Evolutionary conservation across 2,329 filamentous ascomycete genomes (phyloP).

Genomic region (Mycocentrospora acerina): DNA sequence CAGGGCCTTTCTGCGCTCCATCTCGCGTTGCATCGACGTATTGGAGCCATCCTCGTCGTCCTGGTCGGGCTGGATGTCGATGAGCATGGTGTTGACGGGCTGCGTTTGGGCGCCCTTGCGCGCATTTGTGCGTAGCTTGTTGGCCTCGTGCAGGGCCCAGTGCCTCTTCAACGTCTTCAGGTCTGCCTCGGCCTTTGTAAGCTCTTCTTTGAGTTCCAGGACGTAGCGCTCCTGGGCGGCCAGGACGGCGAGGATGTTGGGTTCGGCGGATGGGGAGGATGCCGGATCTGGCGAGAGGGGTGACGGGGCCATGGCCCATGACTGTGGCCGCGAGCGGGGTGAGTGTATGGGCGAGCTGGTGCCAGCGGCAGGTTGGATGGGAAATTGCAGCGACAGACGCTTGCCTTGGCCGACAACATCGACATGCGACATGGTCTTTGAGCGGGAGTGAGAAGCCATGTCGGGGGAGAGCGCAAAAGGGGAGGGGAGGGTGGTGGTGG

Average conservation of each 20-base stretch:
- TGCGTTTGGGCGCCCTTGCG: constrained; percentile 58
- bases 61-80: constrained; percentile 28
- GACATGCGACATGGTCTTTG: constrained; percentile 36
- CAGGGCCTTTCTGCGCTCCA: constrained; percentile 72
- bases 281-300: constrained; percentile 29
- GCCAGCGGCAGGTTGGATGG: constrained; percentile 45
- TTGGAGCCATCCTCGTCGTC: constrained; percentile 48
- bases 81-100: constrained; percentile 49
- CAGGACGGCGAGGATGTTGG: constrained; percentile 77
- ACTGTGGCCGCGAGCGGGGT: constrained; percentile 41
- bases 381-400: constrained; percentile 52
- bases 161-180: constrained; percentile 77
- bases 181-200: constrained; percentile 78
- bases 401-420: constrained; percentile 43
- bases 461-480: constrained; percentile 13
- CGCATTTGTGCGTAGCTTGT: constrained; percentile 71
- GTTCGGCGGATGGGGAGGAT: constrained; percentile 29
- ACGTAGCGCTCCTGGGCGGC: constrained; percentile 90
- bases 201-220: constrained; percentile 85
- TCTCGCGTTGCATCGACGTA: constrained; percentile 57
- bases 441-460: constrained; percentile 35
- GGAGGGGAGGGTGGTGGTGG: constrained; percentile 22
- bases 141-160: constrained; percentile 76
- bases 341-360: constrained; percentile 34
- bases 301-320: constrained; percentile 40